Conservation (phyloP, 495 filamentous ascomycete genomes). For the Xylaria acuta region DNA sequence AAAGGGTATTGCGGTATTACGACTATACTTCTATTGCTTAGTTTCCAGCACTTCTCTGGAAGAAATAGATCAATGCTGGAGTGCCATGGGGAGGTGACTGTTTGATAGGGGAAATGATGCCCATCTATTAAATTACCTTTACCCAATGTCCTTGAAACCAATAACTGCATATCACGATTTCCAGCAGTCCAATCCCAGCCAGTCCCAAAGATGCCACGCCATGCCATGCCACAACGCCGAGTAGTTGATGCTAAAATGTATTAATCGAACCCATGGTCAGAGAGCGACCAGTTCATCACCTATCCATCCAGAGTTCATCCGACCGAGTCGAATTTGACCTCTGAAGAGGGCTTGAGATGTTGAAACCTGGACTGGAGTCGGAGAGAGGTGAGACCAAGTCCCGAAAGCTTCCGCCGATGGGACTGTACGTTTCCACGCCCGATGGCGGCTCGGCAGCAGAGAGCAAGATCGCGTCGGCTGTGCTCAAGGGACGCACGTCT, state of each 20-base stretch:
- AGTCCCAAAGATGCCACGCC: neutral
- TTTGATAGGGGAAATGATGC: neutral
- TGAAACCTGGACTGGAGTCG: slow-evolving; percentile 8
- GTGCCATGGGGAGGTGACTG: neutral
- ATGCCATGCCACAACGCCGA: slow-evolving; percentile 11
- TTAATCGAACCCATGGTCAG: neutral
- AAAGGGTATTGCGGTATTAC: neutral
- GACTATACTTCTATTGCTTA: neutral
- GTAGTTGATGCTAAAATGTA: neutral
- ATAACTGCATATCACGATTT: neutral
- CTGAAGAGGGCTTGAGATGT: neutral
- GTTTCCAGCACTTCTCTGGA: neutral
- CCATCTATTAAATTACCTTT: neutral
- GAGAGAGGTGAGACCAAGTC: slow-evolving; percentile 26
- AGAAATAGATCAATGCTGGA: slow-evolving; percentile 7
- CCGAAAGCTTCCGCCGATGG: neutral
- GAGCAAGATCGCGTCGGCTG: slow-evolving; percentile 33
- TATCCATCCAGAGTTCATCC: slow-evolving; percentile 26
- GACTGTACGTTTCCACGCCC: slow-evolving; percentile 16
- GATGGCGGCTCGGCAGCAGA: slow-evolving; percentile 31
- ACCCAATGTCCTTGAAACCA: neutral
- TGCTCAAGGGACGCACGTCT: slow-evolving; percentile 17
- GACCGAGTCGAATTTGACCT: slow-evolving; percentile 7
- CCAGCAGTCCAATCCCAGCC: neutral
- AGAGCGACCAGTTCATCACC: neutral